phyloP scores from a whole-genome alignment of 192 early-diverging fungal genomes.

The Mortierella hygrophila region DNA sequence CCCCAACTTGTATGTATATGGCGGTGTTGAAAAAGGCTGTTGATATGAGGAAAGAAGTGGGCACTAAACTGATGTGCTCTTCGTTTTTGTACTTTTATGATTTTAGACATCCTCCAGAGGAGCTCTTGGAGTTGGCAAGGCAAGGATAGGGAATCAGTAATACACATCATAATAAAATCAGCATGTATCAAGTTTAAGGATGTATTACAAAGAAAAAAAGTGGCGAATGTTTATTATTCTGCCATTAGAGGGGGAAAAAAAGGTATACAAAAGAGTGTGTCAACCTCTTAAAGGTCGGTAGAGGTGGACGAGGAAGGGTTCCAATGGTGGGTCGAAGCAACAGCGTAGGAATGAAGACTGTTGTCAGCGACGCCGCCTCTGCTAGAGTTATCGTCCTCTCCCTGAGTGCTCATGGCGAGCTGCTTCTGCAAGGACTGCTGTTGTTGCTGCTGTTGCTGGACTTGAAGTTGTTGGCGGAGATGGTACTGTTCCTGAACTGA shows the following conservation, averaged over 20 bases:
- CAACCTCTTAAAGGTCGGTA: neutral
- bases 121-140: conserved; percentile 20
- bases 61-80: neutral
- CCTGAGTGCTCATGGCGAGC: neutral
- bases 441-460: conserved; percentile 18
- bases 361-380: neutral
- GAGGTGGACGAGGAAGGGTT: conserved; percentile 17
- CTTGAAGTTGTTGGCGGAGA: conserved; percentile 18
- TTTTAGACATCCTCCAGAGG: conserved; percentile 37
- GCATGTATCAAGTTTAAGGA: neutral
- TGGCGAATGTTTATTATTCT: neutral
- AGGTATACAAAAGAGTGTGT: neutral
- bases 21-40: neutral
- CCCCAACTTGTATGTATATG: too few species aligned
- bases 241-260: neutral
- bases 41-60: neutral
- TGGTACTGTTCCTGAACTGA: conserved; percentile 31
- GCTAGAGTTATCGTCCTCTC: neutral
- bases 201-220: neutral
- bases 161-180: neutral
- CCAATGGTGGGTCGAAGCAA: conserved; percentile 37
- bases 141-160: neutral
- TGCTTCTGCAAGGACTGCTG: conserved; percentile 14
- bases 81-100: neutral
- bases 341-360: conserved; percentile 27